Evolutionary conservation across 2,329 filamentous ascomycete species (phyloP).

Genomic region (Venturia effusa): DNA sequence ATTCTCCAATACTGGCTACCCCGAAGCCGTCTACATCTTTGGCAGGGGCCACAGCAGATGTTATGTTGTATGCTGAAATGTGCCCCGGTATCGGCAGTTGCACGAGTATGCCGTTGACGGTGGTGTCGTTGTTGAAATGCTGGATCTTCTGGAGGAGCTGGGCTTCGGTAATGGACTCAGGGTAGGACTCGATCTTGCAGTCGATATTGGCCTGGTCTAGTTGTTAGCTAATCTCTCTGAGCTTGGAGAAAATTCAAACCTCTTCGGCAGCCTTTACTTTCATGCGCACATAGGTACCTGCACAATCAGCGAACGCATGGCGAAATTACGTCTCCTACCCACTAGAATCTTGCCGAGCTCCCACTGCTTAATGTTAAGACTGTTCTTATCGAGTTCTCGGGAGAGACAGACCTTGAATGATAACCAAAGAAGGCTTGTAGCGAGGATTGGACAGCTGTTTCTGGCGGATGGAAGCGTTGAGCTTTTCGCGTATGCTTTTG

Average conservation of each 20-base stretch:
- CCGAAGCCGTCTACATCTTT: conserved; percentile 99
- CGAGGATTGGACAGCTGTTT: conserved; percentile 74
- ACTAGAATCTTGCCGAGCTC: conserved; percentile 88
- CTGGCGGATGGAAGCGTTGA: conserved; percentile 69
- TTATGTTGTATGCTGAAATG: conserved; percentile 82
- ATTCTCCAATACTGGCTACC: conserved; percentile 85
- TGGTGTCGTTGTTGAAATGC: conserved; percentile 73
- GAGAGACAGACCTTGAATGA: conserved; percentile 70
- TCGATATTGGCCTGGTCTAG: conserved; percentile 69
- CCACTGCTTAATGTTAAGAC: conserved; percentile 47
- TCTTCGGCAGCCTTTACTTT: conserved; percentile 95
- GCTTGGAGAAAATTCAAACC: conserved; percentile 34
- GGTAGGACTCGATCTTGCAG: conserved; percentile 76
- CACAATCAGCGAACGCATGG: conserved; percentile 7
- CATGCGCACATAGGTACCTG: conserved; percentile 98
- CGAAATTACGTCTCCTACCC: conserved; percentile 26
- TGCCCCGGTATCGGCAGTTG: conserved; percentile 84
- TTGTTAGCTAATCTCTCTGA: conserved; percentile 2
- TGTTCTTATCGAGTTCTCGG: neutral
- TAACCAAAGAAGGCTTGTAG: conserved; percentile 83
- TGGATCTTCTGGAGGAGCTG: conserved; percentile 78
- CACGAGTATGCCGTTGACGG: conserved; percentile 84
- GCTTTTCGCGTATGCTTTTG: conserved; percentile 73
- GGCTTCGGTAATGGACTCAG: conserved; percentile 68
- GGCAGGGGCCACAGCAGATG: conserved; percentile 79